Evolutionary conservation across 2,329 filamentous ascomycete genomes (phyloP).

Genomic region (Penicillium vulpinum): DNA sequence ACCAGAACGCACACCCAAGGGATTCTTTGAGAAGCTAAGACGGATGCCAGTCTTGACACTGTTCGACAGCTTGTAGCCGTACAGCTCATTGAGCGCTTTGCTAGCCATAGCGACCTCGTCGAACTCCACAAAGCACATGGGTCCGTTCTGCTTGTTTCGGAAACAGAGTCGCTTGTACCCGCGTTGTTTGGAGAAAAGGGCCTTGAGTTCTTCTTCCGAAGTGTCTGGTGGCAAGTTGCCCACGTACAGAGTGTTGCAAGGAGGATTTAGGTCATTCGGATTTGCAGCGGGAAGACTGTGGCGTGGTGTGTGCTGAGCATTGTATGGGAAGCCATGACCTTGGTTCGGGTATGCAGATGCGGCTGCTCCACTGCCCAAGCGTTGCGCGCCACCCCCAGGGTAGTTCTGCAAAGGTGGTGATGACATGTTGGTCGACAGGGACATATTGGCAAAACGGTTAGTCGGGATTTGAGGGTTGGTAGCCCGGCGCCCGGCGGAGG

Average conservation of each 20-base stretch:
- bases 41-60: slow-evolving; percentile 93
- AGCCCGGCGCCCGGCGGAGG: slow-evolving; percentile 57
- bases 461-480: slow-evolving; percentile 73
- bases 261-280: slow-evolving; percentile 92
- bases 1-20: slow-evolving; percentile 81
- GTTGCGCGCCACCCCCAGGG: slow-evolving; percentile 49
- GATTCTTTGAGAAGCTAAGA: slow-evolving; percentile 96
- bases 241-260: slow-evolving; percentile 96
- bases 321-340: slow-evolving; percentile 57
- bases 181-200: slow-evolving; percentile 86
- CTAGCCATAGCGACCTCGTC: slow-evolving; percentile 91
- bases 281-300: slow-evolving; percentile 83
- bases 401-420: slow-evolving; percentile 59
- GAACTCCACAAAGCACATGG: slow-evolving; percentile 99
- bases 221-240: slow-evolving; percentile 94
- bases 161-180: slow-evolving; percentile 96
- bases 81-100: slow-evolving; percentile 84
- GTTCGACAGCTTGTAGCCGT: slow-evolving; percentile 83
- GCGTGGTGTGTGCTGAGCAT: slow-evolving; percentile 58
- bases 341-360: slow-evolving; percentile 58
- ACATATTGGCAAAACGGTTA: slow-evolving; percentile 66
- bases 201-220: slow-evolving; percentile 92
- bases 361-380: slow-evolving; percentile 53
- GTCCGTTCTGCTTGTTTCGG: slow-evolving; percentile 89
- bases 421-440: slow-evolving; percentile 66